Percentiles rank a stretch among this genome's conserved stretches.
Conservation (phyloP, 176 grass and related monocot species). For the Avena insularis region DNA sequence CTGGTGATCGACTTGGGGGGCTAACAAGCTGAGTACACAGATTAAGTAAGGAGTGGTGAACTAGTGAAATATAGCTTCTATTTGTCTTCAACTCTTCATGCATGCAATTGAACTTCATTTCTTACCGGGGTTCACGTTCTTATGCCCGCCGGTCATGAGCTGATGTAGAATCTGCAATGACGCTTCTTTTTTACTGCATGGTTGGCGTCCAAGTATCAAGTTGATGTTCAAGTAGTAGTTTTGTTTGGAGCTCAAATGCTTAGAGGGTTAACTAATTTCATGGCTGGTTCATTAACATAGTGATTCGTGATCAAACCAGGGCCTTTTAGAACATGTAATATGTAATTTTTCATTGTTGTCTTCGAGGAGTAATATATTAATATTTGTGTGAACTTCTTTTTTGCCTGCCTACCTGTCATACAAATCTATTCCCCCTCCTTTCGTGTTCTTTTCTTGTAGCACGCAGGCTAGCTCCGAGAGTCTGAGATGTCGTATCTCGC, state of each 20-base stretch:
- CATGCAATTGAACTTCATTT: slow-evolving; percentile 25
- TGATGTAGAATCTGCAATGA: slow-evolving; percentile 43
- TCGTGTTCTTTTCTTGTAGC: slow-evolving; percentile 24
- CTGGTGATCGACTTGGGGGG: slow-evolving; percentile 43
- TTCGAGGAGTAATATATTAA: neutral
- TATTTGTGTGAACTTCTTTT: neutral
- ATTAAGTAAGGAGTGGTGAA: slow-evolving; percentile 49
- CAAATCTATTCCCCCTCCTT: neutral
- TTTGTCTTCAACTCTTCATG: slow-evolving; percentile 17
- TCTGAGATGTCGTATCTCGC: slow-evolving; percentile 42
- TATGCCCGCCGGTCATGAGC: neutral
- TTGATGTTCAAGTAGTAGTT: neutral
- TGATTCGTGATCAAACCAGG: slow-evolving; percentile 13
- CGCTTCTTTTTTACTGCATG: neutral
- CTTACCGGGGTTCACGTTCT: slow-evolving; percentile 20
- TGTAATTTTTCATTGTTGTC: neutral
- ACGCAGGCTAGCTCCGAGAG: slow-evolving; percentile 15
- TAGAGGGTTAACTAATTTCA: slow-evolving; percentile 30
- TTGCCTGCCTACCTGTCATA: neutral
- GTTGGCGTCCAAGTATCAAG: neutral
- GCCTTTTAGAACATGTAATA: slow-evolving; percentile 14
- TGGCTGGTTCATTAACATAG: slow-evolving; percentile 20
- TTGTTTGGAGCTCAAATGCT: neutral
- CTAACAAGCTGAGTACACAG: slow-evolving; percentile 66
- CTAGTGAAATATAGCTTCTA: slow-evolving; percentile 42